These are phyloP conservation scores for Cryptococcus floricola DNA, from an alignment of 1,284 basidiomycete genomes.

Conservation along the genomic window DNA sequence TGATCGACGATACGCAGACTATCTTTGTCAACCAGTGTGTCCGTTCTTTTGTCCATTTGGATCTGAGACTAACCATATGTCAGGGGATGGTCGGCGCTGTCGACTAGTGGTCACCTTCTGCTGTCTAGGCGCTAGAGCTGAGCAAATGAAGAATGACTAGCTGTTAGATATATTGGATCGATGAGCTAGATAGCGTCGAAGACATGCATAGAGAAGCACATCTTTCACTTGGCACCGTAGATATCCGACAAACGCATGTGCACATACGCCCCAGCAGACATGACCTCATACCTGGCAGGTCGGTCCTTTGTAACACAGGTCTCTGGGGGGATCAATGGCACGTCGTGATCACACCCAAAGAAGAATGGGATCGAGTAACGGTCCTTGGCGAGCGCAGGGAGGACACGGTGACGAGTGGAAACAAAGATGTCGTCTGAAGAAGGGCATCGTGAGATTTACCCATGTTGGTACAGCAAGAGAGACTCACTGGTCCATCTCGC, in stretches of 20 bases:
- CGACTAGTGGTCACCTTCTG: constrained; percentile 12
- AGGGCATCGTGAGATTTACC: neutral
- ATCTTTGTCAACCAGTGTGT: constrained; percentile 35
- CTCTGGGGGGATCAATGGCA: constrained; percentile 55
- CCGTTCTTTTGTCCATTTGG: constrained; percentile 48
- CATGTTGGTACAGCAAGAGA: neutral
- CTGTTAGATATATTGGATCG: neutral
- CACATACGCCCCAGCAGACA: constrained; percentile 51
- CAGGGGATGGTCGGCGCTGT: constrained; percentile 10
- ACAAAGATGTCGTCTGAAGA: constrained; percentile 77
- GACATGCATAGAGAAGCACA: neutral
- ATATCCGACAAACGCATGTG: constrained; percentile 47
- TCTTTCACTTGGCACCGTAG: constrained; percentile 17
- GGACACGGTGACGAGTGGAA: constrained; percentile 75
- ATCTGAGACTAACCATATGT: neutral
- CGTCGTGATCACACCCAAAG: constrained; percentile 45
- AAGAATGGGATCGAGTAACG: constrained; percentile 74
- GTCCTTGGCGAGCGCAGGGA: constrained; percentile 63
- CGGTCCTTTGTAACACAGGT: constrained; percentile 62
- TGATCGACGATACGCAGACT: constrained; percentile 43
- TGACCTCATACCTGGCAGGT: constrained; percentile 61
- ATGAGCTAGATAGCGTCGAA: neutral
- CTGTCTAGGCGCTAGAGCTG: constrained; percentile 36
- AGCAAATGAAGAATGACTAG: constrained; percentile 3
- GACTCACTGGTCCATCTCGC: constrained; percentile 77